phyloP scores from a whole-genome alignment of 805 yeast species.

The Yamadazyma takamatsuzukensis region DNA sequence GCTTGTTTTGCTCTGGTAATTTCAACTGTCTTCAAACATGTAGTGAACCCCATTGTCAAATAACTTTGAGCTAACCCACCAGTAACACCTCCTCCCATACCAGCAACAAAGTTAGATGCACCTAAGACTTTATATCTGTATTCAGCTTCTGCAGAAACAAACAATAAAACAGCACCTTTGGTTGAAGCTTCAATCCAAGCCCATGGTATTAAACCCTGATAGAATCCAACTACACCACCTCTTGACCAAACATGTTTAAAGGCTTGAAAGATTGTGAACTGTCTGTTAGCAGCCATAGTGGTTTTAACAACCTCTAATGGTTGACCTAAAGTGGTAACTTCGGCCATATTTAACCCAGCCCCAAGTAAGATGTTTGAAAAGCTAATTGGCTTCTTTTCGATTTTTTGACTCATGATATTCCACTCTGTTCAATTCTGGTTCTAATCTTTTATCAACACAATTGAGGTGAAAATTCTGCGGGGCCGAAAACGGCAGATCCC shows the following conservation, averaged over 20 bases:
- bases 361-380: conserved; percentile 89
- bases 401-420: conserved; percentile 11
- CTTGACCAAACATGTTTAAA: conserved; percentile 80
- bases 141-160: conserved; percentile 91
- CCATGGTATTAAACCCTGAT: conserved; percentile 98
- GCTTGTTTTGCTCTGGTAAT: conserved; percentile 85
- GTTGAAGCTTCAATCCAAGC: conserved; percentile 99
- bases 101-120: conserved; percentile 65
- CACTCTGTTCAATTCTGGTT: neutral
- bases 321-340: conserved; percentile 93
- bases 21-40: conserved; percentile 98
- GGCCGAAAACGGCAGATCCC: conserved; percentile 7
- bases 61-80: conserved; percentile 98
- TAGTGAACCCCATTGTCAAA: conserved; percentile 95
- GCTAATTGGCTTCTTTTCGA: conserved; percentile 81
- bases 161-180: conserved; percentile 92
- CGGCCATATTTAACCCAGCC: conserved; percentile 88
- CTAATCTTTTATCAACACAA: conserved; percentile 1
- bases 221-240: conserved; percentile 90
- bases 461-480: conserved; percentile 2
- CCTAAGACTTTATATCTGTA: conserved; percentile 66
- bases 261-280: conserved; percentile 63
- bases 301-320: conserved; percentile 95
- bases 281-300: conserved; percentile 96
- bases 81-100: conserved; percentile 91